Base-by-base conservation (phyloP, 164 flowering plant genomes). In the Stephania japonica region DNA sequence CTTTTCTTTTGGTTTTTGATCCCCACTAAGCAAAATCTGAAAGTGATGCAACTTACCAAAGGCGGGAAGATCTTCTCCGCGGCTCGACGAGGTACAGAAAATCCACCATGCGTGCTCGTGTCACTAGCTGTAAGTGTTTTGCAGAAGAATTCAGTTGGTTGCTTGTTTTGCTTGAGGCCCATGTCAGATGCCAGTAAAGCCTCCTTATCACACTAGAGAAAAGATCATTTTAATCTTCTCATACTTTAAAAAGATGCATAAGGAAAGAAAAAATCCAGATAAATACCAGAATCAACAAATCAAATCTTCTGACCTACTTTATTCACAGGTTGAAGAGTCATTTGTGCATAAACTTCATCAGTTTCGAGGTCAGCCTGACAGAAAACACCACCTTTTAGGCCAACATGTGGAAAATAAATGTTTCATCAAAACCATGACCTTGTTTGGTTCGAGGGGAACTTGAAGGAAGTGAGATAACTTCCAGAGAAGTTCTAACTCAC, bases 81-180 rank as follows among this genome's bases (percentile, higher is more conserved):
- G 32, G 98, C 97, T 65, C 98, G 85, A 67, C 98, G 97, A 73
- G 98, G 98, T 44, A 94, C 98, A 79, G 98, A 94, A 79, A 94
- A 94, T 78, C 98, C 98, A 78, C 98, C 98, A 78, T 94, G 98
- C 62, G 98, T 94, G 78, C 98, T 94, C 21, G 98, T 94, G 77
- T 94, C 98, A 83, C 98, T 94, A 47, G 96, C 98, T 18, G 98
- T 94, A 56, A 94, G 96, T 76, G 97, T 91, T 82, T 94, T 94
- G 82, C 97, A 92, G 83, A 94, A 94, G 80, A 92, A 94, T 77
- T 94, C 98, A 25, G 92, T 65, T 8, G 97, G 98, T 80, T 92
- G 98, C 74, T 87, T 85, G 83, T 71, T 88, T 78, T 89, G 94
- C 84, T 90, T 94, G 70, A 94, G 90, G 76, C 91, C 97, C 81